Base-by-base conservation (phyloP, 768 basidiomycete genomes). In the Asterophora lycoperdoides region DNA sequence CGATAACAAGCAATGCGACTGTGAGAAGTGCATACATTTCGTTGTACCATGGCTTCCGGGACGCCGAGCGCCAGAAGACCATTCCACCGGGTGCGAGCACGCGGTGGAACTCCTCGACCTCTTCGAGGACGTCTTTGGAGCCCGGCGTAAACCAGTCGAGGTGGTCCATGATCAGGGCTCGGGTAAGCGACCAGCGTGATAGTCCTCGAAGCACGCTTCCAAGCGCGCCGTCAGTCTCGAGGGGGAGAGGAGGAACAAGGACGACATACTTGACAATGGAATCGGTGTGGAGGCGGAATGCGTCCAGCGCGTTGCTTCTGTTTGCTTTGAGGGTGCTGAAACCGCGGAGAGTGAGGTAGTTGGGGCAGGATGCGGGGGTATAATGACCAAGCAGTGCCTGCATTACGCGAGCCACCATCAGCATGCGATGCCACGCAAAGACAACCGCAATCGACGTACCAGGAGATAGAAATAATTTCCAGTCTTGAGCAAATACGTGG, bases 201-300 rank as follows among this genome's bases (percentile, higher is more conserved):
- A 71, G 53, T 29, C 70, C 68, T 17, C 59, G 64, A 18, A 72
- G 56, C 10, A 69, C 67, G 43, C 66, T 70, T n/a, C n/a, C n/a
- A 44, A 17, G 5, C 9, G 42, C 48, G 8, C 7, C 20, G 7
- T 34, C 8, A 40, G 46, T 33, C 3, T 34, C 51, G 34, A 46
- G 41, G 13, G 8, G 6, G 17, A 17, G 17, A 18, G 5, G n/a
- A 26, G 40, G 30, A 3, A 32, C 10, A 57, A 58, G 6, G 26
- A 3, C n/a, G 41, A 51, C 76, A 56, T 51, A 84, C 83, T 84
- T 81, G 49, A 79, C 59, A 53, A 88, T 83, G 2, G 80, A 79
- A 54, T 87, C 83, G 0, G 87, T 88, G 61, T 89, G 87, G 37
- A 89, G 59, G 23, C 83, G 73, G 69, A 89, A 83, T 0, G 74